A percentile compares a stretch with the other conserved stretches of the same genome.
Evolutionary conservation across 805 yeast genomes (phyloP).

Genomic region (Starmerella sp.): DNA sequence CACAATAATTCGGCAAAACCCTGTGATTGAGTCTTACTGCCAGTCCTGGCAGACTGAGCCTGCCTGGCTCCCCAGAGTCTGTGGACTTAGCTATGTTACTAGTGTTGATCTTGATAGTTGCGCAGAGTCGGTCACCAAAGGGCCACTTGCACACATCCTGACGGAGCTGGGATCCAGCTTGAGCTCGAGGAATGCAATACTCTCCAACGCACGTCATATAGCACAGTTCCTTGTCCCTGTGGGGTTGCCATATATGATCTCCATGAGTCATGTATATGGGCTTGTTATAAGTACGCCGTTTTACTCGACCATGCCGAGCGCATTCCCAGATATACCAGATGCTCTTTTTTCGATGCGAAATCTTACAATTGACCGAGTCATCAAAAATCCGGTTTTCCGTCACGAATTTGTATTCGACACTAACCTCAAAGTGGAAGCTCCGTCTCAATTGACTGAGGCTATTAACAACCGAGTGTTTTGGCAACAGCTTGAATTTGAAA

Average conservation of each 20-base stretch:
- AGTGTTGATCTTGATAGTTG: neutral
- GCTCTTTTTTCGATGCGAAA: slow-evolving; percentile 71
- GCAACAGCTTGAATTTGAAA: slow-evolving; percentile 82
- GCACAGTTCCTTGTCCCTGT: slow-evolving; percentile 10
- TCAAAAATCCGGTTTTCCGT: slow-evolving; percentile 82
- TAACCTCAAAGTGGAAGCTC: slow-evolving; percentile 45
- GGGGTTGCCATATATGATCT: slow-evolving; percentile 15
- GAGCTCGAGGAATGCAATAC: neutral
- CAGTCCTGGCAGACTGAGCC: neutral
- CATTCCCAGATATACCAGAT: slow-evolving; percentile 39
- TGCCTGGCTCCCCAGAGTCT: neutral
- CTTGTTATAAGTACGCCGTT: slow-evolving; percentile 14
- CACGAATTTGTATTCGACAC: slow-evolving; percentile 92
- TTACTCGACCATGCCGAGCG: slow-evolving; percentile 9
- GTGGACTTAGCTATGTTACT: neutral
- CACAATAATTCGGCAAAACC: neutral
- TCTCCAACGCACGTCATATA: neutral
- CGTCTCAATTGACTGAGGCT: neutral
- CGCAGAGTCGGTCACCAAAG: neutral
- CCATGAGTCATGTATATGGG: slow-evolving; percentile 3
- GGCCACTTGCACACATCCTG: neutral
- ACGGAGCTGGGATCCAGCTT: neutral
- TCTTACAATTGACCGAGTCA: slow-evolving; percentile 76
- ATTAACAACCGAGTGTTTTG: slow-evolving; percentile 38
- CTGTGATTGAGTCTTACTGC: neutral